Conservation (phyloP, 1,284 basidiomycete species). For the Moniliella sp. region DNA sequence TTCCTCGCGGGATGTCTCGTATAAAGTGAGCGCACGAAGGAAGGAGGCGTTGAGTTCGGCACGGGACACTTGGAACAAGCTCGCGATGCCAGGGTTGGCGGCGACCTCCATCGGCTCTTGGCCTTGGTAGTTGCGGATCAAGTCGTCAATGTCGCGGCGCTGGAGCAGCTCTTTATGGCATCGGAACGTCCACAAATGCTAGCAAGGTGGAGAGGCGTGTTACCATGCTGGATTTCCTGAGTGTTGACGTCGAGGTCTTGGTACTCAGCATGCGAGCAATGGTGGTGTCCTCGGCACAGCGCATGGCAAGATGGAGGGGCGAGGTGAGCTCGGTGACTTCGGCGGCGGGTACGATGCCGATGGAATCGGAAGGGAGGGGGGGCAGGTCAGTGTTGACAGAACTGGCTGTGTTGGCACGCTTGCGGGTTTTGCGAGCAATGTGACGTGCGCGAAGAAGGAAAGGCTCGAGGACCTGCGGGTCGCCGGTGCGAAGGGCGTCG, state of each 20-base stretch:
- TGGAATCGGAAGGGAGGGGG: too few species aligned
- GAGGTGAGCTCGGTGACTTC: background rate
- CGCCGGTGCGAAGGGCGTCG: too few species aligned
- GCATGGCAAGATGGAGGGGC: background rate
- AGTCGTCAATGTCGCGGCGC: slow-evolving; percentile 58
- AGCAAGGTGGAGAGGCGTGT: slow-evolving; percentile 68
- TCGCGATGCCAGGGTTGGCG: slow-evolving; percentile 43
- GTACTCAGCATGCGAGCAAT: slow-evolving; percentile 41
- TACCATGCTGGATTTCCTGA: slow-evolving; percentile 37
- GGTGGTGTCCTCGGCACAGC: background rate
- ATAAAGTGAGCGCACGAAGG: slow-evolving; percentile 44
- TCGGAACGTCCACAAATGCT: slow-evolving; percentile 58
- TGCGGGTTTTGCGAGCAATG: too few species aligned
- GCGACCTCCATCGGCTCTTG: slow-evolving; percentile 54
- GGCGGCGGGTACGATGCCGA: too few species aligned
- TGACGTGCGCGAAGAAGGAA: too few species aligned
- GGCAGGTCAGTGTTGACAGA: too few species aligned
- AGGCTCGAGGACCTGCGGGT: too few species aligned
- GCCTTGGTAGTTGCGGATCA: slow-evolving; percentile 49
- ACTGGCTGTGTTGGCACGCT: too few species aligned
- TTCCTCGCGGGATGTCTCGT: slow-evolving; percentile 35
- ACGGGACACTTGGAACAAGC: slow-evolving; percentile 60
- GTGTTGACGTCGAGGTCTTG: slow-evolving; percentile 34
- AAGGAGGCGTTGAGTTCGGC: slow-evolving; percentile 56
- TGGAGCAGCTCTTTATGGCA: slow-evolving; percentile 38